Base-by-base conservation (phyloP, 768 basidiomycete species). In the Suillus cothurnatus region DNA sequence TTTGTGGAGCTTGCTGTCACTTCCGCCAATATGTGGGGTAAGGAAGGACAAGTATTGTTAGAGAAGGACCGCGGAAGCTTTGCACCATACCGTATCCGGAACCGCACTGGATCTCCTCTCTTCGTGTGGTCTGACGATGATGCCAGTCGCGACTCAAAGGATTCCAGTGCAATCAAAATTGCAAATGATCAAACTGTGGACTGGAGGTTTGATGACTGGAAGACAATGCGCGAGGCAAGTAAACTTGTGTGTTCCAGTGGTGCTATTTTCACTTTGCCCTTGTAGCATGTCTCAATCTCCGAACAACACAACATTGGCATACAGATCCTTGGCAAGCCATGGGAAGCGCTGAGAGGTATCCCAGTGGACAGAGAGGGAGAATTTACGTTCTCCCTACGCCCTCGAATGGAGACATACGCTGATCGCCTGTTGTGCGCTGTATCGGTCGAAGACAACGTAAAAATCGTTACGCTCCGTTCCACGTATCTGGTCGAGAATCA, bases 161-260 rank as follows among this genome's bases (percentile, higher is more conserved):
- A 87, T 64, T 74, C 80, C 3, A 81, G 81, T 36, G 80, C 83
- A 36, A 81, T 88, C 50, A 86, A 88, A 70, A 79, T 99, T 43
- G 79, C 86, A 23, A 85, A 94, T 68, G 90, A 91, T 43, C 84
- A 93, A 71, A 87, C 83, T 9, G 81, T 93, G 5, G 96, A 98
- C 64, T 99, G 97, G 97, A 84, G 97, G 63, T 98, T 99, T 71
- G 95, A 98, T 73, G 96, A 99, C 72, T 95, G 94, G 91, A 91
- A 90, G 74, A 91, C 90, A 5, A 89, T 93, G 81, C 88, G 97
- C 73, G 97, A 99, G 81, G 95, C 94, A 72, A 66, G 82, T 68
- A 21, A 55, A 53, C 28, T 41, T 15, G 28, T 6, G 12, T 1
- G 61, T 2, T 56, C 26, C 32, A 63, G 32, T 9, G n/a, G 32